Evolutionary conservation across 768 basidiomycete genomes (phyloP).

Genomic region (Russula sp.): DNA sequence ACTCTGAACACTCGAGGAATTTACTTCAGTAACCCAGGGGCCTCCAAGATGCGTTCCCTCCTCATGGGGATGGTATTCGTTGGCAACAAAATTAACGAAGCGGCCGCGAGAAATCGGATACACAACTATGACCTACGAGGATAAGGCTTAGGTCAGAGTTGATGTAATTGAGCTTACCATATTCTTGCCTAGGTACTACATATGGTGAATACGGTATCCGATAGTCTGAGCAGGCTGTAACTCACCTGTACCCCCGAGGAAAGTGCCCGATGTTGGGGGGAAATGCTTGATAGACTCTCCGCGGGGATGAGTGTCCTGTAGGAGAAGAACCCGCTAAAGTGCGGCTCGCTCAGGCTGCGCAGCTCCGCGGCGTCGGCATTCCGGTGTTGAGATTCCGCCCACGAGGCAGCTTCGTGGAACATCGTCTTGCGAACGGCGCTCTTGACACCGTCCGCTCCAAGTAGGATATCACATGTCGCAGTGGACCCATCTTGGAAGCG

Average conservation of each 20-base stretch:
- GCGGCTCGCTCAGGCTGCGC: constrained; percentile 45
- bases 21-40: constrained; percentile 12
- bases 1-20: constrained; percentile 3
- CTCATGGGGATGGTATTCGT: constrained; percentile 15
- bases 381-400: constrained; percentile 40
- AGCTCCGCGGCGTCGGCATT: constrained; percentile 42
- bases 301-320: constrained; percentile 60
- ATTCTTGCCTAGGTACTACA: constrained; percentile 51
- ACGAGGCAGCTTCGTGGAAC: constrained; percentile 35
- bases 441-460: constrained; percentile 67
- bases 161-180: constrained; percentile 38
- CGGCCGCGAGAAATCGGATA: constrained; percentile 61
- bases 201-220: not conserved
- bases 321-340: constrained; percentile 57
- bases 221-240: not conserved
- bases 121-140: constrained; percentile 52
- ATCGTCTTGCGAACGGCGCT: constrained; percentile 46
- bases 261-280: constrained; percentile 50
- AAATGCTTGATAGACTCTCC: constrained; percentile 44
- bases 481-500: constrained; percentile 60
- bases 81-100: constrained; percentile 46
- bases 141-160: not conserved
- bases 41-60: constrained; percentile 16
- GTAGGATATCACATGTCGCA: constrained; percentile 59
- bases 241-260: constrained; percentile 49